Percentiles rank a stretch among this genome's conserved stretches.
Evolutionary conservation across 1,139 yeast species (phyloP).

Genomic region (Hemisphaericaspora xylofermentans): DNA sequence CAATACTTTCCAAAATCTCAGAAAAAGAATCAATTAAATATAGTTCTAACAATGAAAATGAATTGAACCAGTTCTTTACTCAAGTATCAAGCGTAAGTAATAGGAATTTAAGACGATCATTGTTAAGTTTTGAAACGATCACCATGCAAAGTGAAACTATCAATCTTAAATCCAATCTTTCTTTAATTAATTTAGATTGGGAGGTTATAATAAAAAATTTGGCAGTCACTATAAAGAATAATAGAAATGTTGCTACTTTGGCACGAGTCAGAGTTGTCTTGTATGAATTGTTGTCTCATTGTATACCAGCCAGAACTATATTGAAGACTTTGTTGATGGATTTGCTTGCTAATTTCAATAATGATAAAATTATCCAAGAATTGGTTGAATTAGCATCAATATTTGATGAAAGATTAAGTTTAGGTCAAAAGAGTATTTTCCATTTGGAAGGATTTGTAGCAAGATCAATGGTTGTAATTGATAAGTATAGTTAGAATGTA

Average conservation of each 20-base stretch:
- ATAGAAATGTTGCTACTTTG: slow-evolving; percentile 68
- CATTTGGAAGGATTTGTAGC: slow-evolving; percentile 96
- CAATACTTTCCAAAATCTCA: slow-evolving; percentile 56
- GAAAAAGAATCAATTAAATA: slow-evolving; percentile 53
- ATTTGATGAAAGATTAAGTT: slow-evolving; percentile 83
- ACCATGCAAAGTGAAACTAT: slow-evolving; percentile 68
- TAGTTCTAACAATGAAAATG: slow-evolving; percentile 35
- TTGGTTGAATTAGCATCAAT: slow-evolving; percentile 69
- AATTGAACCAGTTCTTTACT: slow-evolving; percentile 40
- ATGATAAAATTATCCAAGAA: slow-evolving; percentile 38
- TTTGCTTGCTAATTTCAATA: slow-evolving; percentile 45
- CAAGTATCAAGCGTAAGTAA: slow-evolving; percentile 57
- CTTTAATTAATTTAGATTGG: slow-evolving; percentile 74
- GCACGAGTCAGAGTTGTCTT: slow-evolving; percentile 71
- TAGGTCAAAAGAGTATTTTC: slow-evolving; percentile 87
- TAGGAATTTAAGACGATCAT: slow-evolving; percentile 75
- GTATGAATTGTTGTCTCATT: slow-evolving; percentile 87
- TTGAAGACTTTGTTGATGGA: slow-evolving; percentile 66
- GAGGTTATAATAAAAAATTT: slow-evolving; percentile 67
- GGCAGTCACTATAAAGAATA: slow-evolving; percentile 57
- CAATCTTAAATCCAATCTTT: slow-evolving; percentile 26
- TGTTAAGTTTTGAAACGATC: slow-evolving; percentile 81
- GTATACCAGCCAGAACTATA: slow-evolving; percentile 83
- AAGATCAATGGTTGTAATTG: slow-evolving; percentile 68
- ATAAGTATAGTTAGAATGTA: slow-evolving; percentile 10